These are phyloP conservation scores for Angomonas ambiguus DNA, from an alignment of 208 protist genomes.

Conservation along the genomic window DNA sequence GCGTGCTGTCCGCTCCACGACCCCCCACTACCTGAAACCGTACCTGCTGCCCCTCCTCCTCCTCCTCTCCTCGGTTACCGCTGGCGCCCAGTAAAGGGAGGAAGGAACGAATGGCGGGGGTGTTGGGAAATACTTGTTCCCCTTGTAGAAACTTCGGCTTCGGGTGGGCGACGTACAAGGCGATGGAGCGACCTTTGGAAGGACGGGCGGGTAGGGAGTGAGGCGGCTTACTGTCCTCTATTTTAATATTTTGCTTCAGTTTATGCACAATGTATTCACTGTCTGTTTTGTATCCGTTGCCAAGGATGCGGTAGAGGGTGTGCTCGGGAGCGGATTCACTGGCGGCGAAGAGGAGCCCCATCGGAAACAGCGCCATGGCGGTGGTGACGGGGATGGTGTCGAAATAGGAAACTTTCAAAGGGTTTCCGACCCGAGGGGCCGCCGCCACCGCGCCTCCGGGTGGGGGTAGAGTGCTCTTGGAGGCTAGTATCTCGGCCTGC, in stretches of 20 bases:
- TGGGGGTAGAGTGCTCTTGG: constrained; percentile 18
- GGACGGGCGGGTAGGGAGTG: background rate
- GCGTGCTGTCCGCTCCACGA: constrained; percentile 51
- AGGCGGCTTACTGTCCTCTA: constrained; percentile 21
- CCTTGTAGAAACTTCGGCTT: background rate
- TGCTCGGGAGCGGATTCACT: constrained; percentile 94
- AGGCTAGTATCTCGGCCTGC: constrained; percentile 16
- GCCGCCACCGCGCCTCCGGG: too few species aligned
- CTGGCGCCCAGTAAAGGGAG: background rate
- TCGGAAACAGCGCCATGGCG: constrained; percentile 89
- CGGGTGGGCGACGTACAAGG: background rate
- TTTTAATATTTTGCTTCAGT: constrained; percentile 16
- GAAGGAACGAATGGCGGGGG: background rate
- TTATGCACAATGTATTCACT: constrained; percentile 68
- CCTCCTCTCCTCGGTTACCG: background rate
- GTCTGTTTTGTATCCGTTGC: constrained; percentile 72
- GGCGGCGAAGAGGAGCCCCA: constrained; percentile 95
- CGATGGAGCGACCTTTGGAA: background rate
- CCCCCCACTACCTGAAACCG: constrained; percentile 59
- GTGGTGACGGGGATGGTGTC: constrained; percentile 94
- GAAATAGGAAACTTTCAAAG: constrained; percentile 94
- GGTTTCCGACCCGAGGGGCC: constrained; percentile 38
- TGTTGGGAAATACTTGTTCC: background rate
- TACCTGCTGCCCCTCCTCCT: constrained; percentile 28
- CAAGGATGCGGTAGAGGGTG: constrained; percentile 89